Percentiles rank a stretch among this genome's conserved stretches.
phyloP scores from a whole-genome alignment of 2,329 filamentous ascomycete genomes.

The Sclerotiophoma versabilis region DNA sequence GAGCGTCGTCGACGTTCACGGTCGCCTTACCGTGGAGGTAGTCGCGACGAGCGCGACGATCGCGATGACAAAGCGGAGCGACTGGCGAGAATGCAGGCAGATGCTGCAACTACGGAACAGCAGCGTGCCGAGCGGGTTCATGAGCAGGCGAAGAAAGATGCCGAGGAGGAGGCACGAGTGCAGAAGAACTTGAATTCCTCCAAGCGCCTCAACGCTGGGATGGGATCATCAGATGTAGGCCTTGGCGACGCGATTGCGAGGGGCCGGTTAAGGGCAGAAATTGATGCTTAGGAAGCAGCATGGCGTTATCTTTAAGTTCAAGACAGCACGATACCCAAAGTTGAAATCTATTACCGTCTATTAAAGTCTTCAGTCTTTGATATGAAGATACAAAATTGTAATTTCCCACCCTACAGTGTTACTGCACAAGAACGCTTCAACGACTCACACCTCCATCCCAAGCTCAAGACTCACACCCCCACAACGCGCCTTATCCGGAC shows the following conservation, averaged over 20 bases:
- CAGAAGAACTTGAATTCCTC: slow-evolving; percentile 26
- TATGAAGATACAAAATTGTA: no score
- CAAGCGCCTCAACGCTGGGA: slow-evolving; percentile 25
- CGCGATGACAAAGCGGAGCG: slow-evolving; percentile 36
- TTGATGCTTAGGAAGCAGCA: slow-evolving; percentile 10
- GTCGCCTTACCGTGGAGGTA: slow-evolving; percentile 33
- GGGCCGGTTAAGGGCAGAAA: slow-evolving; percentile 22
- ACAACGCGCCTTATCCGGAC: no score
- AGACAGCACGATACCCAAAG: slow-evolving; percentile 12
- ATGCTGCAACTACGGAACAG: slow-evolving; percentile 41
- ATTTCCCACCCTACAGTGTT: no score
- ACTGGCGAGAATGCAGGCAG: slow-evolving; percentile 45
- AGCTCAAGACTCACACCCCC: no score
- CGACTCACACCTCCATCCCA: no score
- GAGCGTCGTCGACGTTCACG: slow-evolving; percentile 32
- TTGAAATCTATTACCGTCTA: no score
- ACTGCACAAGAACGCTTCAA: no score
- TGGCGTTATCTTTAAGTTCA: not conserved
- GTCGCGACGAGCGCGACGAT: slow-evolving; percentile 21
- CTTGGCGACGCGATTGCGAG: slow-evolving; percentile 32
- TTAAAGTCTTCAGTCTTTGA: no score
- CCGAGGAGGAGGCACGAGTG: slow-evolving; percentile 37
- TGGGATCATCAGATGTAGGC: slow-evolving; percentile 24
- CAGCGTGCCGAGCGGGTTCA: slow-evolving; percentile 45
- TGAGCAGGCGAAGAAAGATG: slow-evolving; percentile 40